Evolutionary conservation across 495 filamentous ascomycete species (phyloP), one percentile per base, ranked within the genome.

Genomic region (Trichocladium antarcticum): DNA sequence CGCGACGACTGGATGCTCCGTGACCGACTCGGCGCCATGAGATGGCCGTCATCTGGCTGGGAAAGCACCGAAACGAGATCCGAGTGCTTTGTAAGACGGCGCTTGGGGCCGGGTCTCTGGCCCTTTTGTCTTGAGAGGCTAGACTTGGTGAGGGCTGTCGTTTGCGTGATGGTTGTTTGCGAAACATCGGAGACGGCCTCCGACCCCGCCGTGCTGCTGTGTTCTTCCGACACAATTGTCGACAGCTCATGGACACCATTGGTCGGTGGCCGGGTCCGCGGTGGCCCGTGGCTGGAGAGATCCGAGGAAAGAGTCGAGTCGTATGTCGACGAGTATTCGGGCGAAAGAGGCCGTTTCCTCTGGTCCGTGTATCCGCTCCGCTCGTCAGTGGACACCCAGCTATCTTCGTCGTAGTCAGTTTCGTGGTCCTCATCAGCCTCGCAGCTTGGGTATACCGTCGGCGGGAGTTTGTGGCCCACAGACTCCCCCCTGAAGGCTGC

Each of bases 51-150:
- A 42, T 74, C 76, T 2, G 87, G 79, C 37, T 84, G 67, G 0
- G 93, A 97, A 6, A 97, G 72, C 20, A 95, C 86, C 7, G 92
- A 96, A 34, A 97, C 85, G 14, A 97, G 72, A 64, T 97, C 93
- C 11, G 87, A 87, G 66, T 96, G 88, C 36, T 87, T 95, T 2
- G 93, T 92, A 14, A 92, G 76, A 49, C 84, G 76, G 55, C 87
- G 78, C 57, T 85, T 88, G 20, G 85, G 57, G 50, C 75, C 67
- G 11, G 70, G 57, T 51, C 63, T 70, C 38, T 65, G 59, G 41
- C 71, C 73, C 52, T 53, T 62, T 47, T 58, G 63, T 24, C 61
- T 61, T 12, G 69, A 66, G 15, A 71, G 20, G 14, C 63, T 57
- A 19, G 56, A 64, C 43, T 66, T 69, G 10, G 63, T 66, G 17